A percentile compares a stretch with the other conserved stretches of the same genome.
Evolutionary conservation across 129 eudicot species (phyloP).

Genomic region (Flaveria sonorensis): DNA sequence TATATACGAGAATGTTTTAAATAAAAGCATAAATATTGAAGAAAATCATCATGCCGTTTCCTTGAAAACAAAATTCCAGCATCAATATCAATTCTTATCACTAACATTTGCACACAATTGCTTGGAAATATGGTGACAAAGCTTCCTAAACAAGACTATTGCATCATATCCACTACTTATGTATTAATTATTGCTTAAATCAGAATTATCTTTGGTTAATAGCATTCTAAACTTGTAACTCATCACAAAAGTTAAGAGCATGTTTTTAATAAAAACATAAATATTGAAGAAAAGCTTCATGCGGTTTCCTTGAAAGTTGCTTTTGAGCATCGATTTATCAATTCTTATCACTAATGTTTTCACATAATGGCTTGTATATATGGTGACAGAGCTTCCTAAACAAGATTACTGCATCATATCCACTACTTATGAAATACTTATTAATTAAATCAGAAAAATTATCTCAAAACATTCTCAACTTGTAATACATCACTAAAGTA

Average conservation of each 20-base stretch:
- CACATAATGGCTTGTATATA: neutral
- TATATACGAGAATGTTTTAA: neutral
- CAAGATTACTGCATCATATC: constrained; percentile 4
- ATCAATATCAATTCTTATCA: neutral
- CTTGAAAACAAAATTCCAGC: neutral
- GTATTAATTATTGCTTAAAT: neutral
- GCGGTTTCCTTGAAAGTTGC: neutral
- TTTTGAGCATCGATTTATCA: neutral
- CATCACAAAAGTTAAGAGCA: neutral
- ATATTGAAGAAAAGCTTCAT: neutral
- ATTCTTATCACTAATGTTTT: neutral
- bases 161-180: neutral
- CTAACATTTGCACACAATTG: constrained; percentile 9
- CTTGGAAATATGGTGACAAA: neutral
- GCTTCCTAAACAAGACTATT: constrained; percentile 10
- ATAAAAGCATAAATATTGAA: neutral
- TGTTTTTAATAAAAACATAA: neutral
- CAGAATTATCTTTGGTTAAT: too few species aligned
- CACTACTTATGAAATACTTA: neutral
- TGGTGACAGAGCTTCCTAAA: constrained; percentile 7
- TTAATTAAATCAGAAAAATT: too few species aligned
- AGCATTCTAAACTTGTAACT: too few species aligned
- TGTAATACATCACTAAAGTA: neutral
- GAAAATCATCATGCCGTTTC: neutral
- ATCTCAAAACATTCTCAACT: neutral